Percentiles rank a stretch among this genome's conserved stretches.
Evolutionary conservation across 192 early-diverging fungal genomes (phyloP).

Genomic region (Mycoemilia scoparia): DNA sequence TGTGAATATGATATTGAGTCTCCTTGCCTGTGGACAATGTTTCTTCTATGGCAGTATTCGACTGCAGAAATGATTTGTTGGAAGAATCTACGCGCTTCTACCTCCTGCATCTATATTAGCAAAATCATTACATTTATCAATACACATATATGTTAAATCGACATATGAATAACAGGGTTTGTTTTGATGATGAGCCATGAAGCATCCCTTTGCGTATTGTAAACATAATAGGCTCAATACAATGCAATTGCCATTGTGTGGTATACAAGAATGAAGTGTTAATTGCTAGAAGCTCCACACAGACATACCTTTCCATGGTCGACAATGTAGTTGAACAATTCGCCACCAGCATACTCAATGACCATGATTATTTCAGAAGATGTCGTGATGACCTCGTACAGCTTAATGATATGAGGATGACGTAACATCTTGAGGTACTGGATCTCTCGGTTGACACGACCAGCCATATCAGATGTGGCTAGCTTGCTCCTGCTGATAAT

Average conservation of each 20-base stretch:
- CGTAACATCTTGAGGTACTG: conserved; percentile 85
- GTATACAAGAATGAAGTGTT: no score
- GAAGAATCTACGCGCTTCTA: conserved; percentile 77
- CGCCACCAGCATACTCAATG: conserved; percentile 69
- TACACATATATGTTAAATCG: conserved; percentile 3
- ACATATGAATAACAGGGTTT: no score
- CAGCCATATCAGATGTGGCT: conserved; percentile 87
- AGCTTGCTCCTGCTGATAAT: conserved; percentile 87
- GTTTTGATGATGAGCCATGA: no score
- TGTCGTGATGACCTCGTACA: conserved; percentile 96
- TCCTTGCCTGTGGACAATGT: conserved; percentile 80
- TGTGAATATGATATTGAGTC: no score
- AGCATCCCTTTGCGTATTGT: no score
- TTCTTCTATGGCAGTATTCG: conserved; percentile 84
- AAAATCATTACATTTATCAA: background rate
- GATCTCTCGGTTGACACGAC: conserved; percentile 90
- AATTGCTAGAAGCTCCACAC: conserved; percentile 31
- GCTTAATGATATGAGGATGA: conserved; percentile 97
- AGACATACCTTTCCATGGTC: no score
- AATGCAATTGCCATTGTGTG: background rate
- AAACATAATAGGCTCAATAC: background rate
- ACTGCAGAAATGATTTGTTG: conserved; percentile 92
- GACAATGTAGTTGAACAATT: conserved; percentile 74
- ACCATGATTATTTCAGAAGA: conserved; percentile 95
- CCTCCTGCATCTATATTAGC: conserved; percentile 55